Conservation (phyloP, 164 flowering plant species). For the Dillenia suffruticosa region DNA sequence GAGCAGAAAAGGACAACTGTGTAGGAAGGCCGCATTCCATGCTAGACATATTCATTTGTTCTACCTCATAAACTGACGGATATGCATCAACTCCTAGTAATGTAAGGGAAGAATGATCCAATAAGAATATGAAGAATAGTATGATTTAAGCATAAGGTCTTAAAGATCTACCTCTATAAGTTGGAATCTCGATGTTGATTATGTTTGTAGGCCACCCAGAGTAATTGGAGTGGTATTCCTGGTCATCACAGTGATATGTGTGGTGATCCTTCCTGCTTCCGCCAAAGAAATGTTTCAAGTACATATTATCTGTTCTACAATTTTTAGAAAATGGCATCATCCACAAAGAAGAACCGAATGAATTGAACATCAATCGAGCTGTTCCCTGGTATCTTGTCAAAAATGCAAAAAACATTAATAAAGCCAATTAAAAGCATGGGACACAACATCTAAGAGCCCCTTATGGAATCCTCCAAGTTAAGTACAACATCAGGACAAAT, state of each 20-base stretch:
- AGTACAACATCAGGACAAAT: not conserved
- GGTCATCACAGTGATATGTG: constrained; percentile 59
- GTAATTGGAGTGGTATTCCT: constrained; percentile 56
- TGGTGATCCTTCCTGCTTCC: constrained; percentile 34
- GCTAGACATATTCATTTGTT: constrained; percentile 41
- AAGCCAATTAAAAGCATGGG: not conserved
- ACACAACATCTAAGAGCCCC: not conserved
- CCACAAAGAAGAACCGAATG: constrained; percentile 95
- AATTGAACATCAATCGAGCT: constrained; percentile 82
- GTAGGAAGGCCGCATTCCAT: constrained; percentile 87
- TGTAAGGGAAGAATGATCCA: constrained; percentile 2
- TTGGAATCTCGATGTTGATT: constrained; percentile 85
- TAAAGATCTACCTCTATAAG: constrained; percentile 43
- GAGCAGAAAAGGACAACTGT: constrained; percentile 90
- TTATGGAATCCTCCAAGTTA: not conserved
- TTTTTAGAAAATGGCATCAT: constrained; percentile 92
- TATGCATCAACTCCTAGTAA: constrained; percentile 55
- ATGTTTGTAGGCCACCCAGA: constrained; percentile 97
- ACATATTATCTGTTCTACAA: constrained; percentile 63
- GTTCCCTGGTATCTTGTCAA: constrained; percentile 81
- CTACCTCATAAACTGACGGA: constrained; percentile 58
- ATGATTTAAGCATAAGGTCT: constrained; percentile 3
- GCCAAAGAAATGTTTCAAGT: constrained; percentile 71
- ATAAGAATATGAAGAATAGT: not conserved
- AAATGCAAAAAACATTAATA: constrained; percentile 21